Evolutionary conservation across 495 filamentous ascomycete genomes (phyloP).

Genomic region (Penicillium arizonense): DNA sequence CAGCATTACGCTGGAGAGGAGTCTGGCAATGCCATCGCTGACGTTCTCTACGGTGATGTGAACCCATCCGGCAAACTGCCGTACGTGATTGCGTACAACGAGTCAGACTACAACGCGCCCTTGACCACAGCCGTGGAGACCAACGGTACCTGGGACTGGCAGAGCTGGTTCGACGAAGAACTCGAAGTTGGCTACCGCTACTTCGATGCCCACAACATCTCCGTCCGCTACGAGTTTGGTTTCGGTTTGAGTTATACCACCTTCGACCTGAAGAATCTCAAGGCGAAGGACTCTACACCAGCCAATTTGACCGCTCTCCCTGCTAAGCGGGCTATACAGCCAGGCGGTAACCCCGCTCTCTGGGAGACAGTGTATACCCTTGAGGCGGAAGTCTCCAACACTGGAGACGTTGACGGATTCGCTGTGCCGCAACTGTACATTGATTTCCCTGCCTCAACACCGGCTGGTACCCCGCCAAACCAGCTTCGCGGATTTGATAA

Average conservation of each 20-base stretch:
- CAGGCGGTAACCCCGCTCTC: conserved; percentile 54
- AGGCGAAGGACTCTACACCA: conserved; percentile 12
- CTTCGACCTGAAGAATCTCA: conserved; percentile 50
- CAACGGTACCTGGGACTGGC: conserved; percentile 41
- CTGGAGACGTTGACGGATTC: conserved; percentile 45
- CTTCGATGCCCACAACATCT: conserved; percentile 59
- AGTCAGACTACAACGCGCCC: conserved; percentile 65
- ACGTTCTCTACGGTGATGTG: conserved; percentile 58
- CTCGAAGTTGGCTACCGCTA: conserved; percentile 66
- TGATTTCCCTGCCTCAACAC: conserved; percentile 42
- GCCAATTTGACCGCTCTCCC: too few species aligned
- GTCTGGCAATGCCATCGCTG: conserved; percentile 52
- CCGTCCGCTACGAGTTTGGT: conserved; percentile 64
- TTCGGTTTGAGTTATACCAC: conserved; percentile 67
- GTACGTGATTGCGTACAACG: conserved; percentile 67
- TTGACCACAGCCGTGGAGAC: conserved; percentile 42
- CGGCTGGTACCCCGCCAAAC: conserved; percentile 13
- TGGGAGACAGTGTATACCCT: conserved; percentile 54
- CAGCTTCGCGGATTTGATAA: conserved; percentile 77
- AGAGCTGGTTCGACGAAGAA: conserved; percentile 62
- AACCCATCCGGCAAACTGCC: conserved; percentile 66
- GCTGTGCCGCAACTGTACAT: conserved; percentile 67
- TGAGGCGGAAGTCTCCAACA: conserved; percentile 53
- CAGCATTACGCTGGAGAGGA: conserved; percentile 64
- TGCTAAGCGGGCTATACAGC: too few species aligned